Evolutionary conservation across 192 early-diverging fungal species (phyloP).

Genomic region (Umbelopsis sp.): DNA sequence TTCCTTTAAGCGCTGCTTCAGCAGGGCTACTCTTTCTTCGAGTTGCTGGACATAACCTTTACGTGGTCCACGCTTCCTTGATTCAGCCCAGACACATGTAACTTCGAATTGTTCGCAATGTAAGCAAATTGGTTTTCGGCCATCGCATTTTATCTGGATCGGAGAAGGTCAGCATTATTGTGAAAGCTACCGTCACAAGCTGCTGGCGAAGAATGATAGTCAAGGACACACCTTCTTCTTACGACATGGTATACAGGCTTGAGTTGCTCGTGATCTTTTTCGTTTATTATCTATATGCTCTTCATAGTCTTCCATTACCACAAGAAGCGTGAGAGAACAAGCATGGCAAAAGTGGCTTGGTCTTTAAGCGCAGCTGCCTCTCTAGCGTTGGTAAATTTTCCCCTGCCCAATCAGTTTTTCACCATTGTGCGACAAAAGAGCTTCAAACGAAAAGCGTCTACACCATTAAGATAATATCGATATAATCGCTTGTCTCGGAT

Average conservation of each 20-base stretch:
- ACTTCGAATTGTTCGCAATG: conserved; percentile 26
- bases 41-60: conserved; percentile 38
- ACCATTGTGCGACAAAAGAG: conserved; percentile 59
- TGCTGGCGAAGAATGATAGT: not conserved
- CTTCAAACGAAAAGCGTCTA: conserved; percentile 87
- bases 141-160: conserved; percentile 33
- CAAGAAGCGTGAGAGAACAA: conserved; percentile 8
- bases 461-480: conserved; percentile 93
- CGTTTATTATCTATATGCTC: not conserved
- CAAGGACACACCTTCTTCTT: conserved; percentile 33
- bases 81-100: conserved; percentile 21
- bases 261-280: conserved; percentile 32
- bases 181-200: not conserved
- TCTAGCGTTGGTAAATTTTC: not conserved
- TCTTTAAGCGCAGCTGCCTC: not conserved
- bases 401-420: not conserved
- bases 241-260: conserved; percentile 34
- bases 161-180: not conserved
- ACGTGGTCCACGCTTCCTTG: conserved; percentile 27
- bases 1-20: conserved; percentile 19
- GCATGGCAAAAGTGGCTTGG: not conserved
- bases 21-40: conserved; percentile 29
- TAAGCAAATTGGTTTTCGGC: conserved; percentile 28
- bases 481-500: conserved; percentile 88
- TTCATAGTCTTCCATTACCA: conserved; percentile 14